These are phyloP conservation scores for Sporothrix pseudoabietina DNA, from an alignment of 2,329 filamentous ascomycete species.

Conservation along the genomic window DNA sequence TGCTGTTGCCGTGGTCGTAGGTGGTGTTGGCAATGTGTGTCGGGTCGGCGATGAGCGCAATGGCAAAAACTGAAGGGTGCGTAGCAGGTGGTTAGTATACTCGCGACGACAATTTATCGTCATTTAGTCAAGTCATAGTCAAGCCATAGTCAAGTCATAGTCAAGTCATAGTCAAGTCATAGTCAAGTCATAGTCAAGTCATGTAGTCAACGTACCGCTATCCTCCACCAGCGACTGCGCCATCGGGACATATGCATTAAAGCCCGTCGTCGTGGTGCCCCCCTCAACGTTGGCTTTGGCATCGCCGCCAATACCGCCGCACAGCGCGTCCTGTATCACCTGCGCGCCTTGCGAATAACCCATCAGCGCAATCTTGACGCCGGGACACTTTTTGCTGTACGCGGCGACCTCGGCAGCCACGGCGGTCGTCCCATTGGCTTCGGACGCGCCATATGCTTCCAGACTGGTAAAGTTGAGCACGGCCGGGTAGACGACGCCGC, in stretches of 20 bases:
- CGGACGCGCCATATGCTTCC: not conserved
- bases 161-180: no score
- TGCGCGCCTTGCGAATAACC: constrained; percentile 24
- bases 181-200: no score
- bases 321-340: constrained; percentile 8
- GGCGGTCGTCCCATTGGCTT: not conserved
- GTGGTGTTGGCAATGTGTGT: constrained; percentile 13
- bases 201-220: not conserved
- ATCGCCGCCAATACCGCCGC: not conserved
- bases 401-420: not conserved
- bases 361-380: constrained; percentile 19
- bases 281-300: not conserved
- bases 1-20: constrained; percentile 21
- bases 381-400: constrained; percentile 12
- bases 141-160: no score
- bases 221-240: not conserved
- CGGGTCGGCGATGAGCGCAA: not conserved
- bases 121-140: no score
- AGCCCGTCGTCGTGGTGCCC: not conserved
- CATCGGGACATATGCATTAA: not conserved
- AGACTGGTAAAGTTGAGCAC: not conserved
- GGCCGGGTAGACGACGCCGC: constrained; percentile 17
- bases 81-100: not conserved
- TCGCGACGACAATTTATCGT: not conserved
- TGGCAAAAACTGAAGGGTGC: not conserved